Base-by-base conservation (phyloP, 345 rosid genomes). In the Reutealis trisperma region DNA sequence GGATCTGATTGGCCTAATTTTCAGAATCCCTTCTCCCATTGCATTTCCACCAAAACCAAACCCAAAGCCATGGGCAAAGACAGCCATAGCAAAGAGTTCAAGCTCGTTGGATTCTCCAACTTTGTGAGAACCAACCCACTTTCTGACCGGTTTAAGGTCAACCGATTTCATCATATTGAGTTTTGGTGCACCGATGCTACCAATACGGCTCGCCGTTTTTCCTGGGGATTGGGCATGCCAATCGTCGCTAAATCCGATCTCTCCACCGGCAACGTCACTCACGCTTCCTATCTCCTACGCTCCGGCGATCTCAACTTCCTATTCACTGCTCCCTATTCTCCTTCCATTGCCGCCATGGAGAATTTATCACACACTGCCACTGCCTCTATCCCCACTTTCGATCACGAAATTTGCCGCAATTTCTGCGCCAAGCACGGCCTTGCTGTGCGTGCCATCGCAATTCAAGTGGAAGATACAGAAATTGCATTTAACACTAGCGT, bases 121-220 rank as follows among this genome's bases (percentile, higher is more conserved):
- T 94, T 94, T 89, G 87, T 86, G 8, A 81, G 95, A 18, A 63
- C 78, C 63, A 94, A 94, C 75, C 91, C 95, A 8, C 85, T 85
- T 49, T 93, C 97, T 27, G 97, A 94, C 51, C 89, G 88, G 21
- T 93, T 94, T 83, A 73, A 62, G 30, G 92, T 93, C 16, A 88
- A 81, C 54, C 85, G 91, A 3, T 94, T 94, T 86, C 97, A 94
- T 86, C 97, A 94, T 76, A 76, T 94, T 42, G 98, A 93, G 79
- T 93, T 93, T 88, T 94, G 98, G 98, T 93, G 92, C 85, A 67
- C 81, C 74, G 98, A 94, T 68, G 95, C 98, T 68, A 89, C 96
- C 80, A 94, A 94, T 82, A 65, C 86, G 67, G 78, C 95, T 8
- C 91, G 91, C 52, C 96, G 98, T 49, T 94, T 94, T 88, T 88